Evolutionary conservation across 2,329 filamentous ascomycete genomes (phyloP).

Genomic region (Ophiostoma triangulosporum): DNA sequence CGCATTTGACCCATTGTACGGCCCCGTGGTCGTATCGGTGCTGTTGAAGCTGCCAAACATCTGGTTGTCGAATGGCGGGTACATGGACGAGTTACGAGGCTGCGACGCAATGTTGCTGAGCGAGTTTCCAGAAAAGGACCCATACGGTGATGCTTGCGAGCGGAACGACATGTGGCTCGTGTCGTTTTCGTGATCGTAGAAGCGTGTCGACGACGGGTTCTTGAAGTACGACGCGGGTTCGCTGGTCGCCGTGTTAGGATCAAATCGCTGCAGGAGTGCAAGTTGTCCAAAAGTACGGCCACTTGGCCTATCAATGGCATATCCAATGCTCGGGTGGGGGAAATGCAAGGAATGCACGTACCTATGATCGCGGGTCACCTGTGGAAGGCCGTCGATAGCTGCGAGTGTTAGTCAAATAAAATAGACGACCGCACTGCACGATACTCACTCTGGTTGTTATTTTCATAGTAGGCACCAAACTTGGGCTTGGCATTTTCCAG

Average conservation of each 20-base stretch:
- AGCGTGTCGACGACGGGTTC: slow-evolving; percentile 6
- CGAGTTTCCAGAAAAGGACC: background rate
- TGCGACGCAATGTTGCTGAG: slow-evolving; percentile 8
- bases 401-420: background rate
- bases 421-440: no score
- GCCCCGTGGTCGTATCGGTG: slow-evolving; percentile 12
- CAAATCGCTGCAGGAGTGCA: slow-evolving; percentile 11
- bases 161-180: slow-evolving; percentile 8
- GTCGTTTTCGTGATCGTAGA: slow-evolving; percentile 6
- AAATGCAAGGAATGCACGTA: background rate
- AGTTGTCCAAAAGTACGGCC: background rate
- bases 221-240: slow-evolving; percentile 9
- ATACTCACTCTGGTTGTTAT: slow-evolving; percentile 7
- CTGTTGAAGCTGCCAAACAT: slow-evolving; percentile 10
- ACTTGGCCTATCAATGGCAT: background rate
- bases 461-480: slow-evolving; percentile 12
- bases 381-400: background rate
- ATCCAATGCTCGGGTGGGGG: background rate
- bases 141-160: slow-evolving; percentile 1
- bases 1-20: slow-evolving; percentile 19
- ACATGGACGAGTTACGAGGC: slow-evolving; percentile 8
- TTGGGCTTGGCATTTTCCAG: background rate
- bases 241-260: slow-evolving; percentile 12
- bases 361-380: slow-evolving; percentile 8
- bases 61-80: slow-evolving; percentile 18